Base-by-base conservation (phyloP, 2,329 filamentous ascomycete genomes). In the Pseudogymnoascus sp. region DNA sequence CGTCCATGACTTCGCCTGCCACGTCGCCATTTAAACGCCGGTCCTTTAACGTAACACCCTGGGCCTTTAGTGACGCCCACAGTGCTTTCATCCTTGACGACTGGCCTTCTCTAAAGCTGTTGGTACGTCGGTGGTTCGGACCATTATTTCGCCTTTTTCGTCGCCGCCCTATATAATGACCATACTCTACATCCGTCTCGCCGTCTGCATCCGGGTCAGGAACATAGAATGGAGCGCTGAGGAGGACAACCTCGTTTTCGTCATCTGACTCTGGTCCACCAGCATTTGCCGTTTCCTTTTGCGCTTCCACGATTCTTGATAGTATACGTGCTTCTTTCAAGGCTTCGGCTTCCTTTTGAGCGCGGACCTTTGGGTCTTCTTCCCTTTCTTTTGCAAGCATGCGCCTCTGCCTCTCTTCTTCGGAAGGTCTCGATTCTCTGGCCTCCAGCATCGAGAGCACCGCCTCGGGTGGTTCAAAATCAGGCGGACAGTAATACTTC, bases 401-500 rank as follows among this genome's bases (percentile, higher is more conserved):
- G 40, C 60, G 48, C 12, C 52, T 61, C 36, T 55, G 60, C n/a
- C 36, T 35, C n/a, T 61, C 60, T 40, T 61, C 60, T 39, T 61
- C 60, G 25, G 45, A 61, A 36, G 60, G 52, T 8, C 58, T 59
- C 8, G 52, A 61, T 18, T 37, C 62, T 18, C 40, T 60, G 4
- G 36, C 62, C 33, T 67, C 63, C 12, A 72, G 48, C 58, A 60
- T 66, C 4, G 60, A 48, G 4, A 69, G 60, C 29, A 70, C 60
- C 2, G 35, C 52, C 18, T 63, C 63, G 12, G 67, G 62, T 42
- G 69, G 68, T n/a, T 64, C 60, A 61, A 69, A 67, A n/a, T 62
- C 48, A 5, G 64, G 58, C 13, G 71, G 71, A 21, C 71, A 58
- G 62, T 72, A 71, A 58, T 62, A 64, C 12, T 61, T 60, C n/a